Evolutionary conservation across 495 filamentous ascomycete species (phyloP).

Genomic region (Parmelia sp.): DNA sequence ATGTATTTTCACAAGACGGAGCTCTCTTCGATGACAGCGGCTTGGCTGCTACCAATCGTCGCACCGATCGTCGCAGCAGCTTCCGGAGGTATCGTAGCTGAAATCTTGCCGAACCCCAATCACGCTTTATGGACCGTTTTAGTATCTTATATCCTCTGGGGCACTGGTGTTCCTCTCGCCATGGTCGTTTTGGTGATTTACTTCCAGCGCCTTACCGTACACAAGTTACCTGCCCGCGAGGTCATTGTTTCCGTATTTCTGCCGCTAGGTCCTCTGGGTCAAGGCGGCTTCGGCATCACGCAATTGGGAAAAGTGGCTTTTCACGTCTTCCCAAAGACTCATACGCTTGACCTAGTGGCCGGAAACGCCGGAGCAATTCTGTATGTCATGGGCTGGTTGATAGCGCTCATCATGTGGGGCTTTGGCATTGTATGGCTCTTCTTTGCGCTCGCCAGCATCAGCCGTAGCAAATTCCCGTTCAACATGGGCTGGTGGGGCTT

Average conservation of each 20-base stretch:
- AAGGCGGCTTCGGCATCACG: slow-evolving; percentile 53
- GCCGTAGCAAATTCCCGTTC: slow-evolving; percentile 48
- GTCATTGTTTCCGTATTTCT: slow-evolving; percentile 57
- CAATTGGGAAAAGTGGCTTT: slow-evolving; percentile 49
- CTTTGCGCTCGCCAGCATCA: slow-evolving; percentile 45
- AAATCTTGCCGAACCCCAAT: slow-evolving; percentile 43
- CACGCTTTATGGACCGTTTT: slow-evolving; percentile 53
- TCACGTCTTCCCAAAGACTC: slow-evolving; percentile 44
- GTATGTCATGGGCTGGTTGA: slow-evolving; percentile 47
- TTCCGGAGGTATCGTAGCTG: slow-evolving; percentile 51
- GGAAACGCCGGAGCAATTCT: slow-evolving; percentile 46
- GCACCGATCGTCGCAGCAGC: slow-evolving; percentile 52
- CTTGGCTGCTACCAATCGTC: slow-evolving; percentile 57
- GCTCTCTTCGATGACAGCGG: slow-evolving; percentile 50
- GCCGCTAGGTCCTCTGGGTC: slow-evolving; percentile 54
- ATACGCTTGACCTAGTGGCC: slow-evolving; percentile 33
- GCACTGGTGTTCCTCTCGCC: slow-evolving; percentile 50
- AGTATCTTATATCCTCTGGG: slow-evolving; percentile 53
- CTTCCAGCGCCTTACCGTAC: slow-evolving; percentile 51
- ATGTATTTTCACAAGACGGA: slow-evolving; percentile 33
- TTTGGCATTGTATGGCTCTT: slow-evolving; percentile 58
- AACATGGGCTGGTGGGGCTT: slow-evolving; percentile 67
- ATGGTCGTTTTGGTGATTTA: slow-evolving; percentile 53
- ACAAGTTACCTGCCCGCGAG: slow-evolving; percentile 51
- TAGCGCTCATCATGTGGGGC: slow-evolving; percentile 53